Base-by-base conservation (phyloP, 2,329 filamentous ascomycete genomes). In the Trichoderma citrinoviride region DNA sequence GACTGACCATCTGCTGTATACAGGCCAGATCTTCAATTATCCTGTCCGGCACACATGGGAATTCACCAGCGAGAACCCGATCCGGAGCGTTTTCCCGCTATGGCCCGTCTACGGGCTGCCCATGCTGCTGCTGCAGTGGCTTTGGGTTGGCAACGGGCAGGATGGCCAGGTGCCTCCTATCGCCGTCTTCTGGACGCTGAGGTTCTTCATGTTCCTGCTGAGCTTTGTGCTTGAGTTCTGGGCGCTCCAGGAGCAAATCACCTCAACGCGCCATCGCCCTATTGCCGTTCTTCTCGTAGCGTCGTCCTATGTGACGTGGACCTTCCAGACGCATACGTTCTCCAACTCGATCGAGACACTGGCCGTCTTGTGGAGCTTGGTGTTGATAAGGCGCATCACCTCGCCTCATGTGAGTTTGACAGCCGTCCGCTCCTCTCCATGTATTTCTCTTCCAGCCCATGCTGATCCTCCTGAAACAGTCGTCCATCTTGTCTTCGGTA, bases 241-340 rank as follows among this genome's bases (percentile, higher is more conserved):
- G 94, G 95, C 95, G 12, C 86, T 99, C 65, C 88, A 97, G 80
- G 95, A 99, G 77, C 83, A 98, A 68, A 88, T 97, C 63, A 87
- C 88, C 67, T 90, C 90, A 44, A 87, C 87, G 68, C 88, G 88
- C 66, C 82, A 86, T 72, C 88, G 92, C 68, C 86, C 86, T 70
- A 81, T 90, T 63, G 92, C 93, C 10, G 86, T 96, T 50, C 82
- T 96, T 52, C 83, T 99, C 65, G 90, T 97, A 67, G 93, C 94
- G 52, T 98, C 94, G 29, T 97, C 93, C 27, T 99, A 98, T 78
- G 94, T 97, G 71, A 99, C 95, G 54, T 99, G 95, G 94, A 97
- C 94, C 50, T 97, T 94, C 79, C 95, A 99, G 79, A 95, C 92
- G 19, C 95, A 99, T 78, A 98, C 95, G 14, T 98, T 99, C 77